Evolutionary conservation across 1,284 basidiomycete species (phyloP).

Genomic region (Inonotus hispidus): DNA sequence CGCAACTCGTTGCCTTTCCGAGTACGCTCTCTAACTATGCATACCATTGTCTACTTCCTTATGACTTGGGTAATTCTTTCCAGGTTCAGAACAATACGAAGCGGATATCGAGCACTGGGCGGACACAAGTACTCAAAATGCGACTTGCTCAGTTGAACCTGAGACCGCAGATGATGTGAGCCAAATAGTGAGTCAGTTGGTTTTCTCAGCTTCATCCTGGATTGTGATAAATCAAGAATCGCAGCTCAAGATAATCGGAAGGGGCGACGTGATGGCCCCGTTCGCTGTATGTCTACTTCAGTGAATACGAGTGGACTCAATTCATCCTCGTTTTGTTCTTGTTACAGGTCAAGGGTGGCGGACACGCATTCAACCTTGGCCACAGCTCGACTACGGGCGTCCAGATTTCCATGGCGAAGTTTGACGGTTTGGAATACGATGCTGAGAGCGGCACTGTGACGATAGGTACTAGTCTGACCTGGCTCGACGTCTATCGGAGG

Average conservation of each 20-base stretch:
- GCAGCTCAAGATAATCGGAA: conserved; percentile 6
- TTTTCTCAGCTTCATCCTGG: neutral
- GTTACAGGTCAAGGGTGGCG: conserved; percentile 23
- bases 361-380: conserved; percentile 23
- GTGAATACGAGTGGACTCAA: no score
- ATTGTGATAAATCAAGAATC: neutral
- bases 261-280: conserved; percentile 6
- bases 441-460: conserved; percentile 14
- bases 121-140: conserved; percentile 8
- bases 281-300: neutral
- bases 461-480: conserved; percentile 21
- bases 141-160: conserved; percentile 18
- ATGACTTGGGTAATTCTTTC: no score
- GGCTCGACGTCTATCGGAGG: conserved; percentile 23
- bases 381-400: conserved; percentile 25
- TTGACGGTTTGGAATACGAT: conserved; percentile 18
- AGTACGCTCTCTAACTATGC: neutral
- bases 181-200: conserved; percentile 4
- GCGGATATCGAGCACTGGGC: conserved; percentile 14
- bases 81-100: conserved; percentile 14
- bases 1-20: conserved; percentile 15
- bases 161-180: conserved; percentile 8
- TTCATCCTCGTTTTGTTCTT: no score
- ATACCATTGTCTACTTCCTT: neutral
- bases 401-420: conserved; percentile 23